Evolutionary conservation across 176 grass and related monocot species (phyloP), one percentile per base, ranked within the genome.

Genomic region (Phragmites australis): DNA sequence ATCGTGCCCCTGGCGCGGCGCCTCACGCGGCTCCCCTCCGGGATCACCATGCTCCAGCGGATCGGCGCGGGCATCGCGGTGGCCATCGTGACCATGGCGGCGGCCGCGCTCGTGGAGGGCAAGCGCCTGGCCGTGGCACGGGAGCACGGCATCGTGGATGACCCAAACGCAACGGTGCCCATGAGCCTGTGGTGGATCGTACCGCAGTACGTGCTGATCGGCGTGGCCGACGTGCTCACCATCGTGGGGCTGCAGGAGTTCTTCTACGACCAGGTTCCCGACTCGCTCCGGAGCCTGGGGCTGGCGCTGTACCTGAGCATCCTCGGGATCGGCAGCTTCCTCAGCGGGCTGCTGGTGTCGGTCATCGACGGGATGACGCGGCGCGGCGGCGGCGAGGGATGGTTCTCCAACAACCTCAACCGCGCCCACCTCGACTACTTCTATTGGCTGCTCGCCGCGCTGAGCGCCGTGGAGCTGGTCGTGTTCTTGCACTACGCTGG

Each of bases 141-240:
- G 70, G 85, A 94, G 29, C 79, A 30, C 37, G 85, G 82, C 41
- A 21, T 90, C 68, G 78, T 83, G 27, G 88, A 93, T 68, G 64
- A 80, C 46, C 91, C 92, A 3, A 37, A 41, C 18, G 83, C 56
- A 10, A 31, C 79, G 23, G 31, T 88, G 73, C 92, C 92, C 4
- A 94, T 98, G 90, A 94, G 86, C 60, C 81, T 98, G 18, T 98
- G 95, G 95, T 98, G 95, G 95, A 76, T 98, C 81, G 74, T 98
- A 64, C 92, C 95, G 16, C 95, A 94, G 77, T 94, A 94, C 68
- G 47, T 89, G 50, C 83, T 93, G 3, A 75, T 83, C 76, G 95
- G 95, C 9, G 77, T 91, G 22, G 72, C 95, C 11, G 92, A 94
- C 65, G 92, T 94, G 34, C 91, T 98, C 84, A 72, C 95, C 59